Evolutionary conservation across 345 rosid species (phyloP).

Genomic region (Clarkia xantiana): DNA sequence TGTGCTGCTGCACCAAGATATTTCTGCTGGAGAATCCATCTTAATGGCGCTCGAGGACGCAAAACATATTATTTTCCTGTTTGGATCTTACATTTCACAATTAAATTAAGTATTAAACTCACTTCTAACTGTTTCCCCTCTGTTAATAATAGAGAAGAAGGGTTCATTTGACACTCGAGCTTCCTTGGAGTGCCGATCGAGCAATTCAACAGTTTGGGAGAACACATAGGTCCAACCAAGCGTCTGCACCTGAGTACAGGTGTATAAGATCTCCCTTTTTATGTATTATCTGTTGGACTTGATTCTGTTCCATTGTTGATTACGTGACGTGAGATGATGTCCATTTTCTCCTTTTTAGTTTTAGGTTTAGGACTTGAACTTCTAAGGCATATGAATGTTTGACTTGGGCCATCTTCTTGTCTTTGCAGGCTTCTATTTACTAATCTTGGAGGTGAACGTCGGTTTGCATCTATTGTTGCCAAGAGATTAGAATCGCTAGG

Average conservation of each 20-base stretch:
- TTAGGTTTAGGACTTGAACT: background rate
- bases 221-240: constrained; percentile 97
- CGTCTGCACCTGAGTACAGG: constrained; percentile 98
- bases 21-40: too few relatives aligned
- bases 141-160: constrained; percentile 59
- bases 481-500: constrained; percentile 96
- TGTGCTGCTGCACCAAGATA: too few relatives aligned
- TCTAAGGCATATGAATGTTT: too few relatives aligned
- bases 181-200: constrained; percentile 99
- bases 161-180: constrained; percentile 92
- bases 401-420: background rate
- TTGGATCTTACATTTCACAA: background rate
- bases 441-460: constrained; percentile 96
- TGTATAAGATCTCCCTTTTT: constrained; percentile 14
- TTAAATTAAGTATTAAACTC: background rate
- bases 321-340: background rate
- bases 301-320: constrained; percentile 3
- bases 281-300: background rate
- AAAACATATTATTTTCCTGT: too few relatives aligned
- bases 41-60: too few relatives aligned
- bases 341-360: background rate
- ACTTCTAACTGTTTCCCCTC: constrained; percentile 6
- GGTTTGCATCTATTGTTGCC: constrained; percentile 98
- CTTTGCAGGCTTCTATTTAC: constrained; percentile 65
- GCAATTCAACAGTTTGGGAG: constrained; percentile 99